Percentiles rank a stretch among this genome's conserved stretches.
These are phyloP conservation scores for Fusarium bulbicola DNA, from an alignment of 2,329 filamentous ascomycete genomes.

Conservation along the genomic window DNA sequence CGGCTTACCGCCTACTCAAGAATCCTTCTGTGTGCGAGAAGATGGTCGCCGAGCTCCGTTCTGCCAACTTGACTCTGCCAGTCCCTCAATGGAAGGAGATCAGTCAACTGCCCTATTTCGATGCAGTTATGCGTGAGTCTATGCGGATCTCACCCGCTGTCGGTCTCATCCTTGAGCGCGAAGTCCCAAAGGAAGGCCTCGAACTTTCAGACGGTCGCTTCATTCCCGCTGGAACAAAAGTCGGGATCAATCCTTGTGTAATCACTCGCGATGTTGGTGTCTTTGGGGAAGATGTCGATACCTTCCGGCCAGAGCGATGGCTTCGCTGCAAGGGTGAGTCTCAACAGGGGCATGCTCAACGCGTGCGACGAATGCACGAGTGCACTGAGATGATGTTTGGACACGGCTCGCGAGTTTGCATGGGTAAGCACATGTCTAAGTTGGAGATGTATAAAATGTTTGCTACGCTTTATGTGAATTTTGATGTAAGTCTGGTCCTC, in stretches of 20 bases:
- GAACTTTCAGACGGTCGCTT: slow-evolving; percentile 19
- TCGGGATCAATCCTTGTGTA: slow-evolving; percentile 30
- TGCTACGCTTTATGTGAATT: slow-evolving; percentile 27
- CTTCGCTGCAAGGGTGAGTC: slow-evolving; percentile 1
- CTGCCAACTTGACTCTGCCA: slow-evolving; percentile 3
- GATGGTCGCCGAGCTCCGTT: slow-evolving; percentile 22
- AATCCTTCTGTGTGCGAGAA: slow-evolving; percentile 8
- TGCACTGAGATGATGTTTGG: slow-evolving; percentile 32
- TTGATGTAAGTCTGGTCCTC: slow-evolving; percentile 5
- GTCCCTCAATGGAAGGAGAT: slow-evolving; percentile 33
- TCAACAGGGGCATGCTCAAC: neutral
- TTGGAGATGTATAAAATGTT: slow-evolving; percentile 34
- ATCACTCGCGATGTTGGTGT: slow-evolving; percentile 21
- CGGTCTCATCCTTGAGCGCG: slow-evolving; percentile 24
- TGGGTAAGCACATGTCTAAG: slow-evolving; percentile 33
- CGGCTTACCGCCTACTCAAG: slow-evolving; percentile 29
- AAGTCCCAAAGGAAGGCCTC: slow-evolving; percentile 18
- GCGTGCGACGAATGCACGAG: slow-evolving; percentile 22
- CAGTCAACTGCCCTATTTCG: slow-evolving; percentile 16
- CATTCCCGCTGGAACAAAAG: slow-evolving; percentile 12
- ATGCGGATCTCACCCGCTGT: slow-evolving; percentile 22
- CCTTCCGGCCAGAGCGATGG: slow-evolving; percentile 27
- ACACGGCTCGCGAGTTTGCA: slow-evolving; percentile 25
- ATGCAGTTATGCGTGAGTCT: slow-evolving; percentile 27
- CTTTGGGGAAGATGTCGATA: slow-evolving; percentile 21